A percentile compares a stretch with the other conserved stretches of the same genome.
Evolutionary conservation across 225 moss, liverwort and hornwort species (phyloP).

Genomic region (Straminergon stramineum): DNA sequence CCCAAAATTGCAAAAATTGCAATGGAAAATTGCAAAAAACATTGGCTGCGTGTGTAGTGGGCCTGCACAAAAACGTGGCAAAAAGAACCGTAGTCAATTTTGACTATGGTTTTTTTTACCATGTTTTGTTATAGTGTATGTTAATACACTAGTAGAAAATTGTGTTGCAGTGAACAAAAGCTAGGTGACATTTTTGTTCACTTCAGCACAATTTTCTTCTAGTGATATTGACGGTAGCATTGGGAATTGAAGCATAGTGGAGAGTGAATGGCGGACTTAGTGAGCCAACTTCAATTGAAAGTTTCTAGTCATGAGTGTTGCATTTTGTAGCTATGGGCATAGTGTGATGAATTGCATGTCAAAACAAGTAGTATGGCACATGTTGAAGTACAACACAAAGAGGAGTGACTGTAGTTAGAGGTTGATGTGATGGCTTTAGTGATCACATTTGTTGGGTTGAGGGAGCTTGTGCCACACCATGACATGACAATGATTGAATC

Average conservation of each 20-base stretch:
- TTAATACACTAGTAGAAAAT: too few species aligned
- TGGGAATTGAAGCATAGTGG: neutral
- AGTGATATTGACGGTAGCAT: neutral
- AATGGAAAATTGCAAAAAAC: too few species aligned
- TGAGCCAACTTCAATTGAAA: neutral
- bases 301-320: neutral
- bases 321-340: neutral
- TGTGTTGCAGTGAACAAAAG: too few species aligned
- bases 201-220: too few species aligned
- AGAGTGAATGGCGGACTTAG: neutral
- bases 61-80: too few species aligned
- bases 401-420: neutral
- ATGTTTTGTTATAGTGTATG: too few species aligned
- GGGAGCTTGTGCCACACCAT: neutral
- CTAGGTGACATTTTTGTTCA: too few species aligned
- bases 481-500: neutral
- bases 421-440: neutral
- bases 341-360: neutral
- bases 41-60: too few species aligned
- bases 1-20: too few species aligned
- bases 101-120: too few species aligned
- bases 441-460: neutral
- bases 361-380: neutral
- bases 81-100: too few species aligned
- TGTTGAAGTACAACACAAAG: neutral